phyloP scores from a whole-genome alignment of 768 basidiomycete species.

The Terana coerulea region DNA sequence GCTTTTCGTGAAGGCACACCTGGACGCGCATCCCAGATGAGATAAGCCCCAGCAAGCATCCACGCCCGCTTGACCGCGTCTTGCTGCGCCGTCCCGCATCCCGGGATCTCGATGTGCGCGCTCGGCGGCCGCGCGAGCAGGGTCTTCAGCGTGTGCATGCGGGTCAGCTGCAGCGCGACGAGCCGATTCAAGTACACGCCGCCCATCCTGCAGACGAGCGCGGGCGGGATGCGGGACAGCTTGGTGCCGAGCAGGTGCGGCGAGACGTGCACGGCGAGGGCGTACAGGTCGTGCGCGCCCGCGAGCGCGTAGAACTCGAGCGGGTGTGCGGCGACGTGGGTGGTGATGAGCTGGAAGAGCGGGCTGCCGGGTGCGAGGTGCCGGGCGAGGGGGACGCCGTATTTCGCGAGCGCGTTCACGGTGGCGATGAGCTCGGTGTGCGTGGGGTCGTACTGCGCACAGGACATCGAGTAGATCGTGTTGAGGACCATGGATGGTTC shows the following conservation, averaged over 20 bases:
- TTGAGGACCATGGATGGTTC: constrained; percentile 30
- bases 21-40: constrained; percentile 3
- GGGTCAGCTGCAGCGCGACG: constrained; percentile 33
- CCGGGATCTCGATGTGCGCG: constrained; percentile 19
- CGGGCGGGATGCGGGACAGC: constrained; percentile 34
- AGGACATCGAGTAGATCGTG: constrained; percentile 28
- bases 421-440: constrained; percentile 24
- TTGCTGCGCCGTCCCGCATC: constrained; percentile 19
- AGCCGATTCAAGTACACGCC: constrained; percentile 40
- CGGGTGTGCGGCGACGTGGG: constrained; percentile 31
- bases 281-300: constrained; percentile 30
- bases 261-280: constrained; percentile 37
- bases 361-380: constrained; percentile 28
- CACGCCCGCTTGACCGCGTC: constrained; percentile 25
- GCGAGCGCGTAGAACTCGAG: constrained; percentile 42
- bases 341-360: constrained; percentile 31
- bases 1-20: too few relatives aligned
- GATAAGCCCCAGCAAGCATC: constrained; percentile 2
- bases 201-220: constrained; percentile 35
- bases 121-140: constrained; percentile 26
- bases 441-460: constrained; percentile 24
- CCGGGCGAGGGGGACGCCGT: constrained; percentile 22
- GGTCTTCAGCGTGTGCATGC: constrained; percentile 32
- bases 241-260: constrained; percentile 35
- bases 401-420: constrained; percentile 23